phyloP scores from a whole-genome alignment of 257 asterid genomes.

The Solanum paucissectum region DNA sequence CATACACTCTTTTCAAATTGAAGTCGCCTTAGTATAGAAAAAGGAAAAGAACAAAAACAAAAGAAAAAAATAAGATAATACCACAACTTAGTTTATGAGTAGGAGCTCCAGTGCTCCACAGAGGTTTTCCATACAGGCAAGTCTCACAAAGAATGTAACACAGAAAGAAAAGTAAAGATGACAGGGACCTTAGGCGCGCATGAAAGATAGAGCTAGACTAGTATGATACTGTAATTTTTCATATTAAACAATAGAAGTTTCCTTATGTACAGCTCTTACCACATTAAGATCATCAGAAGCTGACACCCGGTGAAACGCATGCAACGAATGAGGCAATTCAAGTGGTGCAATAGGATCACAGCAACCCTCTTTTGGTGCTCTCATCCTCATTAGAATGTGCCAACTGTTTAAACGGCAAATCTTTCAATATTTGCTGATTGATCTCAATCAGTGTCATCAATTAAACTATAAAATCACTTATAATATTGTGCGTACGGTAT shows the following conservation, averaged over 20 bases:
- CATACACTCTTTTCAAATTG: background rate
- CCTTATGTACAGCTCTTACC: slow-evolving; percentile 21
- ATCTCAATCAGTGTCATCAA: background rate
- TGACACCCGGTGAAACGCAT: slow-evolving; percentile 58
- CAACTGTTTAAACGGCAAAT: slow-evolving; percentile 38
- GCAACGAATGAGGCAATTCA: slow-evolving; percentile 86
- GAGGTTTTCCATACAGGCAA: background rate
- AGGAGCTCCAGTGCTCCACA: background rate
- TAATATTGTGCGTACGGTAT: background rate
- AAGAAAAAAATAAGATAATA: background rate
- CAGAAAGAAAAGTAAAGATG: background rate
- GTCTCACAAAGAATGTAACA: background rate
- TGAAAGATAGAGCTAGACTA: background rate
- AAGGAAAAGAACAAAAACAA: background rate
- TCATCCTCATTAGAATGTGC: slow-evolving; percentile 91
- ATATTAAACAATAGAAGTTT: background rate
- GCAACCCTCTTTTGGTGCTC: slow-evolving; percentile 40
- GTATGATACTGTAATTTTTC: background rate
- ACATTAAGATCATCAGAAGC: slow-evolving; percentile 47
- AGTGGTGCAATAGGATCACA: slow-evolving; percentile 82
- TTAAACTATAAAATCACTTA: background rate
- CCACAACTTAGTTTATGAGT: background rate
- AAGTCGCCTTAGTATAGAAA: background rate
- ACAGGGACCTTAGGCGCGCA: background rate
- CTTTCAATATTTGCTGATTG: background rate